Evolutionary conservation across 306 rosid genomes (phyloP), one percentile per base, ranked within the genome.

Genomic region (Vigna hirtella): DNA sequence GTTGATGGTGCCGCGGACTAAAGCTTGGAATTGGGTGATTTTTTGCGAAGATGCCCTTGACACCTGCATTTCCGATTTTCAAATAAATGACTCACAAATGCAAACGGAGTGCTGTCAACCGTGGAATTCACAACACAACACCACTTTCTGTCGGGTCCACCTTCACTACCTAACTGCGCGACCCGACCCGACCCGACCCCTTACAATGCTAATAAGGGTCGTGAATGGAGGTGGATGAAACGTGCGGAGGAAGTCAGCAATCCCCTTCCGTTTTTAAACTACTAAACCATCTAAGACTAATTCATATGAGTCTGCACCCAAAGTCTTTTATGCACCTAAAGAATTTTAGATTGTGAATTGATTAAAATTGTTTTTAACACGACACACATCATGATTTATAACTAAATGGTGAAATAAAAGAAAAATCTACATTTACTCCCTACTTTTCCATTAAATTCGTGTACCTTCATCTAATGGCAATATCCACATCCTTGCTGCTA

Each of bases 1-100:
- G 17, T 36, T 78, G 34, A 69, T 79, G 42, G 40, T 59, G 89
- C 40, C 82, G 86, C 90, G 75, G 74, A 87, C 82, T 32, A 89
- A 85, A 73, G 85, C 86, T 49, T 76, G 83, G 74, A 80, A 72
- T 58, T 74, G 94, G 73, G 86, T 42, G 78, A 86, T 59, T 68
- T 52, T 26, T 5, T 64, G 78, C 14, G 83, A 80, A 64, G 18
- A 47, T 38, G 18, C 14, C 53, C 90, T 82, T 72, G 87, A 82
- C 69, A 78, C 78, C 62, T 68, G 86, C 72, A 61, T 79, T 78
- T 78, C 66, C 22, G 61, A 26, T 79, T 74, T 49, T 6, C 22
- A 66, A 57, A 16, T 26, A 45, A 45, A 45, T 16, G 15, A 45
- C 4, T 45, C 50, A 45, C 15, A n/a, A 52, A 18, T 5, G 17